A percentile compares a stretch with the other conserved stretches of the same genome.
Evolutionary conservation across 305 asterid species (phyloP).

Genomic region (Solanum hybrid): DNA sequence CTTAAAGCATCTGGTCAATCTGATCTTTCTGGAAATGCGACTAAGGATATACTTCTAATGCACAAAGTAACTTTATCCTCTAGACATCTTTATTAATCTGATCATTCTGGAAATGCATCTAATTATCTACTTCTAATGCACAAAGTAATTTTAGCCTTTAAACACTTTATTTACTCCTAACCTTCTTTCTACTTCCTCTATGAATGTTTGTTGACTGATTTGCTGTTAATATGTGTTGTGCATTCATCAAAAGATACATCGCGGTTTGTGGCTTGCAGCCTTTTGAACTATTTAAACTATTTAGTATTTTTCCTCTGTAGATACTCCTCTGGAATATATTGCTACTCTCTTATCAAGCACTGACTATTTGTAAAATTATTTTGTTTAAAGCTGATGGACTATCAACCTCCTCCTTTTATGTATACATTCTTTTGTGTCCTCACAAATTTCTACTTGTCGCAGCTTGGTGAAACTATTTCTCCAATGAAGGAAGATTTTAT

Average conservation of each 20-base stretch:
- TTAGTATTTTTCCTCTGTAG: not conserved
- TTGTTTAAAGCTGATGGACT: not conserved
- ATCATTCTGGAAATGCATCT: constrained; percentile 79
- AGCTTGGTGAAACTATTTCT: constrained; percentile 96
- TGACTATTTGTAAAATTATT: not conserved
- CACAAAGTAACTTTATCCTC: constrained; percentile 53
- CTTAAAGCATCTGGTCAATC: constrained; percentile 89
- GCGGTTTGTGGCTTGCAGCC: not conserved
- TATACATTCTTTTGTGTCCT: not conserved
- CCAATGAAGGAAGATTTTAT: constrained; percentile 98
- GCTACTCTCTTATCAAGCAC: not conserved
- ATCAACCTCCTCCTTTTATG: not conserved
- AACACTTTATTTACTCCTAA: not conserved
- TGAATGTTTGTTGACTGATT: not conserved
- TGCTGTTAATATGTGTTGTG: not conserved
- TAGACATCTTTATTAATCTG: constrained; percentile 32
- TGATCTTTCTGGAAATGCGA: constrained; percentile 84
- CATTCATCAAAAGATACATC: not conserved
- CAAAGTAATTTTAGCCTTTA: constrained; percentile 37
- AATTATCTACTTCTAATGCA: constrained; percentile 83
- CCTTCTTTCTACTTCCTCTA: not conserved
- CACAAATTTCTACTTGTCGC: constrained; percentile 7
- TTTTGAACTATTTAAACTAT: not conserved
- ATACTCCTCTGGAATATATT: not conserved
- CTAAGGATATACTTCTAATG: constrained; percentile 87